A percentile compares a stretch with the other conserved stretches of the same genome.
Evolutionary conservation across 306 rosid genomes (phyloP).

Genomic region (Adenanthera pavonina): DNA sequence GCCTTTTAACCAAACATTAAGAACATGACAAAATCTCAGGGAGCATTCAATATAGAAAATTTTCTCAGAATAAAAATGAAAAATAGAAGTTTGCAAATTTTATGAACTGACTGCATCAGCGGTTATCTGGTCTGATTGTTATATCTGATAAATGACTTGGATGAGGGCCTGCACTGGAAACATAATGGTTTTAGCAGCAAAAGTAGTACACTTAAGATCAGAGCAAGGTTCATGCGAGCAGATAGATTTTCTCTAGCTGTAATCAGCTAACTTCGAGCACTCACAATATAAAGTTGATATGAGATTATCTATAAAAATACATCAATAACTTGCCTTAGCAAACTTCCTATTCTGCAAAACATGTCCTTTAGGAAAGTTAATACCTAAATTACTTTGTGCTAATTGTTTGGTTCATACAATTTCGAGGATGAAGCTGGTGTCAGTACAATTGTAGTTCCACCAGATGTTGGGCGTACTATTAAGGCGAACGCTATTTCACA

Average conservation of each 20-base stretch:
- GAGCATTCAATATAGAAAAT: not conserved
- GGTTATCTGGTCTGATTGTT: not conserved
- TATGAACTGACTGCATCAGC: not conserved
- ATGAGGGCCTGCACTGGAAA: not conserved
- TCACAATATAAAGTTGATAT: slow-evolving; percentile 13
- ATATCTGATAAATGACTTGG: not conserved
- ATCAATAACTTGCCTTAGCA: not conserved
- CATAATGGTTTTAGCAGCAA: not conserved
- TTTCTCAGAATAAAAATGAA: not conserved
- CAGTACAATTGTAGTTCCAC: slow-evolving; percentile 58
- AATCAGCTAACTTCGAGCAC: not conserved
- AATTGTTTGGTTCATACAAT: slow-evolving; percentile 35
- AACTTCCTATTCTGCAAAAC: not conserved
- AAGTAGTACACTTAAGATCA: slow-evolving; percentile 17
- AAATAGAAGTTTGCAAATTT: not conserved
- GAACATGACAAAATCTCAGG: not conserved
- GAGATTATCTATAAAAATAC: not conserved
- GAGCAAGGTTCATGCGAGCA: slow-evolving; percentile 8
- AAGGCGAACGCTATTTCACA: slow-evolving; percentile 74
- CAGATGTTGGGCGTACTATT: slow-evolving; percentile 68
- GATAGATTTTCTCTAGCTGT: not conserved
- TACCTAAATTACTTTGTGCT: not conserved
- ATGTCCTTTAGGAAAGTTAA: not conserved
- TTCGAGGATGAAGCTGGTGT: slow-evolving; percentile 72
- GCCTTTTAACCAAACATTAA: not conserved